Percentiles rank a stretch among this genome's conserved stretches.
phyloP scores from a whole-genome alignment of 129 eudicot species.

The Saposhnikovia divaricata region DNA sequence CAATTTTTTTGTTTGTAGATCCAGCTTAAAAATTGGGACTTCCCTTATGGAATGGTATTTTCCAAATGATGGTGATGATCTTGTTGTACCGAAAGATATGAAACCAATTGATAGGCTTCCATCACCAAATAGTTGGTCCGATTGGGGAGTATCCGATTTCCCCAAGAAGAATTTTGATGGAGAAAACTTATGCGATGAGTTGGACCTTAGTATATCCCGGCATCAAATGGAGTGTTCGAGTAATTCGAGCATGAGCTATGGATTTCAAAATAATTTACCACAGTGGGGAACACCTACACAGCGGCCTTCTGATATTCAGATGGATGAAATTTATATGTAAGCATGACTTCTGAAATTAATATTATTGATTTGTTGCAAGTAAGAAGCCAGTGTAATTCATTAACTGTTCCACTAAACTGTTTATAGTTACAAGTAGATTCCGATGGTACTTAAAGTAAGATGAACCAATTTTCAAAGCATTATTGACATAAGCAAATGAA shows the following conservation, averaged over 20 bases:
- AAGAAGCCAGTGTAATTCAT: conserved; percentile 26
- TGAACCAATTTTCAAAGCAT: conserved; percentile 10
- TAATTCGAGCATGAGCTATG: conserved; percentile 33
- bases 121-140: conserved; percentile 45
- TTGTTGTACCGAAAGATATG: conserved; percentile 50
- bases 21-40: not conserved
- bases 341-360: conserved; percentile 39
- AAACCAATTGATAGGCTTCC: conserved; percentile 42
- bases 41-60: conserved; percentile 60
- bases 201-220: conserved; percentile 15
- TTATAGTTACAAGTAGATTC: conserved; percentile 1
- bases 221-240: conserved; percentile 23
- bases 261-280: conserved; percentile 25
- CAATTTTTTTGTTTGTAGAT: not conserved
- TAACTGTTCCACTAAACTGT: conserved; percentile 8
- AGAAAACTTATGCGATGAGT: conserved; percentile 28
- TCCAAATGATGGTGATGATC: conserved; percentile 36
- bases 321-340: conserved; percentile 74
- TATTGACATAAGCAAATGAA: too few relatives aligned
- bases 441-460: conserved; percentile 18
- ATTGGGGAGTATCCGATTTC: conserved; percentile 37
- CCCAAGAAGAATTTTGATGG: conserved; percentile 29
- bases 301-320: conserved; percentile 41
- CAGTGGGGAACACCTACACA: conserved; percentile 24
- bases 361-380: conserved; percentile 30